These are phyloP conservation scores for Xylaria longipes DNA, from an alignment of 495 filamentous ascomycete species.

Conservation along the genomic window DNA sequence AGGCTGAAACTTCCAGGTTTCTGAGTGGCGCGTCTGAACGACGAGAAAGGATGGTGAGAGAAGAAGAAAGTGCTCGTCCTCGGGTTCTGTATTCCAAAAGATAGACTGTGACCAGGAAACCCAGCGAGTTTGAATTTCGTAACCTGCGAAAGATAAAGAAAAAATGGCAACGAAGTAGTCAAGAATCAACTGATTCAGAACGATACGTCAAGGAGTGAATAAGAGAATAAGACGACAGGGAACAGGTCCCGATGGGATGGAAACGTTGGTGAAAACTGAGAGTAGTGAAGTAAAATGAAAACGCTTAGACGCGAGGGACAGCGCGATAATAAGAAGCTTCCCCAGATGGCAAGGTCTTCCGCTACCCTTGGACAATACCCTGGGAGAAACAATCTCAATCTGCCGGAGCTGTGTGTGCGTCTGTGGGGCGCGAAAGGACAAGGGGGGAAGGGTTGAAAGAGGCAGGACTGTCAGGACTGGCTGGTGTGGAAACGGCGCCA, in stretches of 20 bases:
- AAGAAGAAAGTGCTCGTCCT: constrained; percentile 22
- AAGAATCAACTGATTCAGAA: constrained; percentile 24
- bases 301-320: constrained; percentile 12
- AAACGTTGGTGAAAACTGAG: constrained; percentile 11
- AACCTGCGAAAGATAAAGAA: constrained; percentile 21
- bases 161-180: not conserved
- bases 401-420: constrained; percentile 13
- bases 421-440: constrained; percentile 19
- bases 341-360: constrained; percentile 28
- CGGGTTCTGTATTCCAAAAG: constrained; percentile 24
- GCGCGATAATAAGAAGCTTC: constrained; percentile 29
- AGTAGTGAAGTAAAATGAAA: constrained; percentile 21
- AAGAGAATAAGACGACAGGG: constrained; percentile 24
- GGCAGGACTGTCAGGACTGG: constrained; percentile 4
- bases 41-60: constrained; percentile 17
- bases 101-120: constrained; percentile 21
- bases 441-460: constrained; percentile 5
- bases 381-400: constrained; percentile 21
- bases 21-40: constrained; percentile 7
- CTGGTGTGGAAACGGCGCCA: constrained; percentile 4
- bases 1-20: constrained; percentile 28
- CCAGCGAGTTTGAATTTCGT: constrained; percentile 27
- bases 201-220: constrained; percentile 30
- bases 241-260: constrained; percentile 18
- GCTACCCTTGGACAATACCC: not conserved